These are phyloP conservation scores for Acanthamoeba lenticulata DNA, from an alignment of 208 protist genomes.

Conservation along the genomic window DNA sequence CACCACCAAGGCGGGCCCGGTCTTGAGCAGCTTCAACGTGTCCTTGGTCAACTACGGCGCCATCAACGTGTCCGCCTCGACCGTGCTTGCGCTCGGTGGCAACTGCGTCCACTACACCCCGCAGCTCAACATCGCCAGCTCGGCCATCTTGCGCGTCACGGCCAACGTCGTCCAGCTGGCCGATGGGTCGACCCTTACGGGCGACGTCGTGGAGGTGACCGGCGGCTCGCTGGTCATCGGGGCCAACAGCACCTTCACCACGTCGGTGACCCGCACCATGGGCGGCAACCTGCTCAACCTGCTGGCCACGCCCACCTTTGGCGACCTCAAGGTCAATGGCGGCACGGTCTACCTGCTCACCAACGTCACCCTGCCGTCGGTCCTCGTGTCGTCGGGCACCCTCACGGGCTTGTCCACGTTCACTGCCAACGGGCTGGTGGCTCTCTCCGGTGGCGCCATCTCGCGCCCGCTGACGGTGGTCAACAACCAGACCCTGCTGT, in stretches of 20 bases:
- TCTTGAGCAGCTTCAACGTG: neutral
- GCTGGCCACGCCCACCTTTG: constrained; percentile 13
- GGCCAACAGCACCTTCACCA: neutral
- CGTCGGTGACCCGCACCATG: neutral
- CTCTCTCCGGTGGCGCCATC: constrained; percentile 20
- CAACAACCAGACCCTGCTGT: constrained; percentile 7
- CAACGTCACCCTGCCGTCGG: neutral
- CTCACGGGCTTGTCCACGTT: constrained; percentile 36
- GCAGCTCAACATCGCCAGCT: neutral
- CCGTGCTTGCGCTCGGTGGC: neutral
- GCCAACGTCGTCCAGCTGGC: constrained; percentile 8
- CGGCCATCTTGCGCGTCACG: neutral
- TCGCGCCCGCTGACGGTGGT: neutral
- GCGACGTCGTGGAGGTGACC: neutral
- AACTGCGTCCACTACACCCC: neutral
- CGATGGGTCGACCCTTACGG: constrained; percentile 3
- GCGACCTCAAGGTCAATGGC: constrained; percentile 1
- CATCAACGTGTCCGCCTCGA: neutral
- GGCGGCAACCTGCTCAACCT: constrained; percentile 8
- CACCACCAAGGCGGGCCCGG: neutral
- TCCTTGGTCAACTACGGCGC: constrained; percentile 9
- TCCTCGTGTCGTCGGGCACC: constrained; percentile 12
- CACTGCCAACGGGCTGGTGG: neutral
- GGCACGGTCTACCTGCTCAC: constrained; percentile 9
- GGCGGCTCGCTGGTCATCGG: constrained; percentile 10